Evolutionary conservation across 768 basidiomycete genomes (phyloP).

Genomic region (Boletus pseudo-olivaceus): DNA sequence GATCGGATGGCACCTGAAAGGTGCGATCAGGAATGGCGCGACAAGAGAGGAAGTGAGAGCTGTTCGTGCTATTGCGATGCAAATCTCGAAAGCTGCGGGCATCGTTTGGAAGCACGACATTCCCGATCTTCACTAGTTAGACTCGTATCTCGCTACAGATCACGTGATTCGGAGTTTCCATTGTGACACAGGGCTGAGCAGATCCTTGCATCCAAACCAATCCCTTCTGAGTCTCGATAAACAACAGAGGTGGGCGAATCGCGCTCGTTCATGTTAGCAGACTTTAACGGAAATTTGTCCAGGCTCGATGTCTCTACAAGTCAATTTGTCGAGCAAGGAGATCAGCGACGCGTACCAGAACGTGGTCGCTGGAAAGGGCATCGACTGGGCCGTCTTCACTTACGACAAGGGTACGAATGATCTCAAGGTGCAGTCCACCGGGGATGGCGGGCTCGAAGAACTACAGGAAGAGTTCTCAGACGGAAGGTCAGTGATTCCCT

Average conservation of each 20-base stretch:
- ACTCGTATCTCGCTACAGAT: not conserved
- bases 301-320: conserved; percentile 65
- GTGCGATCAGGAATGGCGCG: conserved; percentile 54
- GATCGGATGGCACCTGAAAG: conserved; percentile 61
- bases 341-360: conserved; percentile 72
- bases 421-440: conserved; percentile 81
- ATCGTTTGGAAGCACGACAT: conserved; percentile 50
- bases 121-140: conserved; percentile 36
- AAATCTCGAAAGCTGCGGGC: conserved; percentile 45
- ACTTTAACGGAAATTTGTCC: not conserved
- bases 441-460: conserved; percentile 86
- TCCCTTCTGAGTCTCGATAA: not conserved
- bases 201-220: not conserved
- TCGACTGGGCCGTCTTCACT: conserved; percentile 78
- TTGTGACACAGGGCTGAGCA: not conserved
- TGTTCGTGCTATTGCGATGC: conserved; percentile 53
- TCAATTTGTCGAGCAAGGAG: conserved; percentile 73
- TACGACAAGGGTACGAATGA: conserved; percentile 83
- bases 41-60: conserved; percentile 49
- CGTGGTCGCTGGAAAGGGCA: conserved; percentile 60
- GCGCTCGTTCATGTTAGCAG: not conserved
- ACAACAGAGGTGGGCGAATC: not conserved
- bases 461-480: conserved; percentile 94
- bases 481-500: conserved; percentile 58
- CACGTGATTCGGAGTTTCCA: conserved; percentile 13